Evolutionary conservation across 345 rosid species (phyloP).

Genomic region (Camelina laxa): DNA sequence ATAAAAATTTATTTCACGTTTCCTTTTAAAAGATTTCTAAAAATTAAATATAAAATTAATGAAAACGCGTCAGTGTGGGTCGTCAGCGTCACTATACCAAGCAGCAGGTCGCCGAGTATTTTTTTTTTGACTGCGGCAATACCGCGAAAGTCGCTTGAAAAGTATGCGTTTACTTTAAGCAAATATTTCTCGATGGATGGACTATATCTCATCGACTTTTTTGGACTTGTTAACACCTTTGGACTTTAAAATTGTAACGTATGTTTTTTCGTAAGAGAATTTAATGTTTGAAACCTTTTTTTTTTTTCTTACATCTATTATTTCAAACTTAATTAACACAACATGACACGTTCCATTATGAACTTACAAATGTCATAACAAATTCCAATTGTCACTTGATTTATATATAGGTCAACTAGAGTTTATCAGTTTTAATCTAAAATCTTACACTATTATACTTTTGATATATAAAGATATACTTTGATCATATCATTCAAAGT

Average conservation of each 20-base stretch:
- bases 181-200: slow-evolving; percentile 35
- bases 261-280: not conserved
- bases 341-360: not conserved
- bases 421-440: not conserved
- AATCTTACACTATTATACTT: not conserved
- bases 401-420: not conserved
- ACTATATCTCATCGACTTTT: slow-evolving; percentile 29
- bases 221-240: slow-evolving; percentile 14
- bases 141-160: slow-evolving; percentile 25
- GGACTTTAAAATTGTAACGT: slow-evolving; percentile 18
- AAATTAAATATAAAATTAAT: slow-evolving; percentile 15
- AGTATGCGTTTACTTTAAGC: slow-evolving; percentile 41
- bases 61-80: slow-evolving; percentile 37
- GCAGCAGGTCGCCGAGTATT: slow-evolving; percentile 36
- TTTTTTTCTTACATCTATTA: not conserved
- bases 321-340: not conserved
- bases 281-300: not conserved
- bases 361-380: not conserved
- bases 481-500: not conserved
- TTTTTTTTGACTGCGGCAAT: slow-evolving; percentile 23
- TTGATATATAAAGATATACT: not conserved
- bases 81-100: slow-evolving; percentile 28
- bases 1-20: slow-evolving; percentile 23
- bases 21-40: not conserved
- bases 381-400: not conserved